Percentiles rank a stretch among this genome's conserved stretches.
Evolutionary conservation across 148 eudicot genomes (phyloP).

Genomic region (Heliosperma pusillum): DNA sequence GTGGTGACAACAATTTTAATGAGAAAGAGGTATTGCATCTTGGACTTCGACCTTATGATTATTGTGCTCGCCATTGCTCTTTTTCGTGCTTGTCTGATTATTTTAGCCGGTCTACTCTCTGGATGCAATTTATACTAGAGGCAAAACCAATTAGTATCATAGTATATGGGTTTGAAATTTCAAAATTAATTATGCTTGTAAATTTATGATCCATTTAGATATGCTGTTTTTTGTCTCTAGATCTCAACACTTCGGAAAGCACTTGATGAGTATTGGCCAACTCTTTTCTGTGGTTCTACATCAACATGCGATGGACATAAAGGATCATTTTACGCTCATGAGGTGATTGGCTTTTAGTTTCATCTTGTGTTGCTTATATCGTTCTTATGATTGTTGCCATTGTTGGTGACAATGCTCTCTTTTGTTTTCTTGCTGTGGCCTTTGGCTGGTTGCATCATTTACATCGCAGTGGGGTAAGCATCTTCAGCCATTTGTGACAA

Average conservation of each 20-base stretch:
- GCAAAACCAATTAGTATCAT: neutral
- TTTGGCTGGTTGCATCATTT: constrained; percentile 37
- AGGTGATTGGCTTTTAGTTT: constrained; percentile 42
- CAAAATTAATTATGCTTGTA: neutral
- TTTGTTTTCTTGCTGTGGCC: constrained; percentile 37
- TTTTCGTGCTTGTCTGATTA: too few species aligned
- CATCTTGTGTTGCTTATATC: constrained; percentile 8
- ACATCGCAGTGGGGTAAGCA: constrained; percentile 82
- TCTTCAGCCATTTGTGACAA: constrained; percentile 32
- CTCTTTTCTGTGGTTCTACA: constrained; percentile 68
- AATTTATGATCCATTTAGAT: neutral
- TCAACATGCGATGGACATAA: constrained; percentile 68
- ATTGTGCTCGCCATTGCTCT: neutral
- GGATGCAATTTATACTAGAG: neutral
- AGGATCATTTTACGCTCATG: constrained; percentile 92
- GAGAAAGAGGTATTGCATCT: constrained; percentile 50
- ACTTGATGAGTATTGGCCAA: constrained; percentile 80
- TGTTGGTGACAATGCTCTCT: constrained; percentile 35
- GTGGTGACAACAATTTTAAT: constrained; percentile 57
- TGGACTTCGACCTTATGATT: constrained; percentile 2
- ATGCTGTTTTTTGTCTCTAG: constrained; percentile 33
- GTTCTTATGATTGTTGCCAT: constrained; percentile 31
- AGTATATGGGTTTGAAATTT: neutral
- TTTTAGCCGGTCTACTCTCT: neutral
- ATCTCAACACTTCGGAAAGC: constrained; percentile 55